Base-by-base conservation (phyloP, 257 asterid species). In the Ehretia macrophylla region DNA sequence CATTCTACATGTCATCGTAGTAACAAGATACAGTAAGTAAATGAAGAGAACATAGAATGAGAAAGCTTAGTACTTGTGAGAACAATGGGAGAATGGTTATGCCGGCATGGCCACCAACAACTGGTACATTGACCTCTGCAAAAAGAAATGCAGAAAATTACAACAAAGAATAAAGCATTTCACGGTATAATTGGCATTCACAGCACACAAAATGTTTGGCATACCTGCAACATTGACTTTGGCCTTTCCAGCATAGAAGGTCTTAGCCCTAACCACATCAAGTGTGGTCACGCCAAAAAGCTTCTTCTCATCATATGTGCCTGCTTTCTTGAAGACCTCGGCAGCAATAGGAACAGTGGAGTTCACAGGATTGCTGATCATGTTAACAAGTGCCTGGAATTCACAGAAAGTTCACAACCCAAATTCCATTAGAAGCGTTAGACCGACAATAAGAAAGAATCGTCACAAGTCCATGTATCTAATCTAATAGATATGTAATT, bases 321-420 rank as follows among this genome's bases (percentile, higher is more conserved):
- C 98, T 23, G 81, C 79, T 73, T 72, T 79, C 86, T 82, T 91
- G 77, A 91, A 84, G 45, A 91, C 79, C 75, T 91, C 98, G 32
- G 97, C 91, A 53, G 97, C 97, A 47, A 91, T 91, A 18, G 98
- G 98, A 54, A 91, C 97, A 5, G 95, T 91, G 32, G 95, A 91
- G 50, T 88, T 91, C 37, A 88, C 96, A 47, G 97, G 97, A 75
- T 88, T 88, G 78, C 98, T 91, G 51, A 91, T 91, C 88, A 91
- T 80, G 60, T 84, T 86, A 63, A 88, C 86, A 48, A 88, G 77
- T 54, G 95, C 95, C 95, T 86, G 68, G 16, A 42, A 14, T 65
- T 51, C 50, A 68, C 11, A 65, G 0, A 20, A n/a, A 44, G 6
- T 45, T 13, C 17, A 56, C 57, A 55, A 57, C n/a, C n/a, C n/a